Base-by-base conservation (phyloP, 225 moss, liverwort and hornwort species). In the Marchantia polymorpha region DNA sequence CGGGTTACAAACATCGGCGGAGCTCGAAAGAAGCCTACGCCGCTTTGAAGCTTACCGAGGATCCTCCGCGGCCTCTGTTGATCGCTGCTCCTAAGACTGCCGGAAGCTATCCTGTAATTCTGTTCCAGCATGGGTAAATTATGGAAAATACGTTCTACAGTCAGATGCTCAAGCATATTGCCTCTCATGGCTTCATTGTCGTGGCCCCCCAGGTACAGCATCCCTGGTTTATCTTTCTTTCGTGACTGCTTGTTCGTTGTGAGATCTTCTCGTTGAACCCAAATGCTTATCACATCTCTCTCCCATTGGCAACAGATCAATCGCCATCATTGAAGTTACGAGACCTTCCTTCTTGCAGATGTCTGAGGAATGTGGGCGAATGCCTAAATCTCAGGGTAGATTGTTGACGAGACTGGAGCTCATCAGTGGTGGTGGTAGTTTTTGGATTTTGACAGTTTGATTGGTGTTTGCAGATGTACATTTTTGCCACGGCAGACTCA, bases 101-200 rank as follows among this genome's bases (percentile, higher is more conserved):
- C 53, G 92, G 92, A 73, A 73, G 79, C 13, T 94, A 92, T 49
- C 91, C 94, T 4, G 89, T 93, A 49, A 81, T 91, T 75, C 87
- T 91, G 52, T 88, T 94, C 83, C 94, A 92, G 70, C 94, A 94
- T 82, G 94, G 89, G 64, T 93, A 81, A 82, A 86, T 86, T 26
- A 77, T 94, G 63, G 90, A 82, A n/a, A 94, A 88, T 74, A 30
- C 77, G 3, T 94, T 83, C 78, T 94, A 94, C 82, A 89, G 86
- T 48, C 94, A 94, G 67, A 83, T 94, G 78, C 80, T 94, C 22
- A 66, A 82, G 16, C 94, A 92, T 64, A 79, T 94, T 19, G 90
- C 94, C 5, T 92, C 94, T 15, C 79, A 92, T 64, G 94, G 94
- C 16, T 94, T 91, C 84, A 85, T 92, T 60, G 91, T 94, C 13